Evolutionary conservation across 495 filamentous ascomycete species (phyloP).

Genomic region (Corynascus novoguineensis): DNA sequence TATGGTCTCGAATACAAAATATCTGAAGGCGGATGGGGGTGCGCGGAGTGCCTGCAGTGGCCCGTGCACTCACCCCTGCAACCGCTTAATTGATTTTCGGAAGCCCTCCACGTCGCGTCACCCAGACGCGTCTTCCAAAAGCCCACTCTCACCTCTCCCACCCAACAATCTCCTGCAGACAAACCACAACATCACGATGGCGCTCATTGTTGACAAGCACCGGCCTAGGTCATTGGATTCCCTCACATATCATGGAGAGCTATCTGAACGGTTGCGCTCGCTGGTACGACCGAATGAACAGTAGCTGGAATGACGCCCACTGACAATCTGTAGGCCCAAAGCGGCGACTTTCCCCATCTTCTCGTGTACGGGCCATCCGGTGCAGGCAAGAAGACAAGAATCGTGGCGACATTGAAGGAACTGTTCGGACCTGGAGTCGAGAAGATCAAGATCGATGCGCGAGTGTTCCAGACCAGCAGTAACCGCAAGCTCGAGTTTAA

Average conservation of each 20-base stretch:
- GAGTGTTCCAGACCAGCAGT: constrained; percentile 89
- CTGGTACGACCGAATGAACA: constrained; percentile 54
- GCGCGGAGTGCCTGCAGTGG: constrained; percentile 8
- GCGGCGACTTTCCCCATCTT: constrained; percentile 93
- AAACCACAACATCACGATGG: constrained; percentile 36
- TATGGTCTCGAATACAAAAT: neutral
- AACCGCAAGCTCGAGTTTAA: constrained; percentile 99
- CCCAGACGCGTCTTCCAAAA: constrained; percentile 17
- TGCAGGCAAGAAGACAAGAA: constrained; percentile 95
- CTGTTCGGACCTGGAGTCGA: constrained; percentile 88
- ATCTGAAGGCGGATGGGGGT: too few relatives aligned
- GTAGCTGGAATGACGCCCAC: neutral
- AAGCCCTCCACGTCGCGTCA: constrained; percentile 17
- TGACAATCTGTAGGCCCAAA: constrained; percentile 65
- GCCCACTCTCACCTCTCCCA: neutral
- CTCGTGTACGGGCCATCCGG: constrained; percentile 95
- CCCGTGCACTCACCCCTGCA: constrained; percentile 12
- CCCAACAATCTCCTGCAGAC: neutral
- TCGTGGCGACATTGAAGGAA: constrained; percentile 88
- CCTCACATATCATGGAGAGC: constrained; percentile 80
- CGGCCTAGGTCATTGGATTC: constrained; percentile 82
- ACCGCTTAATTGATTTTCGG: constrained; percentile 22
- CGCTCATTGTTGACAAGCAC: constrained; percentile 89
- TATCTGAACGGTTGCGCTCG: constrained; percentile 80
- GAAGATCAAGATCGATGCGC: constrained; percentile 95